Conservation (phyloP, 2,329 filamentous ascomycete genomes). For the Cordyceps fumosorosea region DNA sequence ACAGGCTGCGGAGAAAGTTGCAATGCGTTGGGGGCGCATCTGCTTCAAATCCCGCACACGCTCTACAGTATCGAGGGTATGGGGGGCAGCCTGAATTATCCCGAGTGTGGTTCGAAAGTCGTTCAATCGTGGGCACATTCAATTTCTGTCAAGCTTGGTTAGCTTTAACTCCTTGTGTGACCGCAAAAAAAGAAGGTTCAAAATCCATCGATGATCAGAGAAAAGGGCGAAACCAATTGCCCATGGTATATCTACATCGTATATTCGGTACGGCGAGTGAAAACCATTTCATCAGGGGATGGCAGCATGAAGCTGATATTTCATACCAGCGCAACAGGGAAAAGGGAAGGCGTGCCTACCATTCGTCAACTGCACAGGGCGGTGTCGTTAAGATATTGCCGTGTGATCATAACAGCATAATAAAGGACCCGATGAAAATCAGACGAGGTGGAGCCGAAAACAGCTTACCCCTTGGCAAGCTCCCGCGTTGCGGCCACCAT, state of each 20-base stretch:
- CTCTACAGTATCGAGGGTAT: not conserved
- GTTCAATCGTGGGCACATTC: not conserved
- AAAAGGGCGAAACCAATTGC: slow-evolving; percentile 16
- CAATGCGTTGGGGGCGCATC: too few species aligned
- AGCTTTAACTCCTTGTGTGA: not conserved
- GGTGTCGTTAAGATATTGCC: not conserved
- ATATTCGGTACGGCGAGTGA: slow-evolving; percentile 17
- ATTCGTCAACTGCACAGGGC: not conserved
- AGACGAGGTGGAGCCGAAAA: not conserved
- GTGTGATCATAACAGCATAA: not conserved
- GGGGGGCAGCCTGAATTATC: not conserved
- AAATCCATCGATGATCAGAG: slow-evolving; percentile 6
- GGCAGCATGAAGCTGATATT: not conserved
- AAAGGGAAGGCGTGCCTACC: not conserved
- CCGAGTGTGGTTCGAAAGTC: not conserved
- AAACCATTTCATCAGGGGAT: slow-evolving; percentile 15
- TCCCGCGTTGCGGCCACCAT: not conserved
- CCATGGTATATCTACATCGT: slow-evolving; percentile 15
- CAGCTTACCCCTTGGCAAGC: not conserved
- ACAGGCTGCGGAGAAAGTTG: too few species aligned
- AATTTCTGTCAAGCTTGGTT: not conserved
- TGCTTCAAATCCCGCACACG: not conserved
- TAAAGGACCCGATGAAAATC: not conserved
- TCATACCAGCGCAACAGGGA: not conserved
- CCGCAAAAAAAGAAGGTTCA: not conserved